Percentiles rank a stretch among this genome's conserved stretches.
Evolutionary conservation across 2,329 filamentous ascomycete genomes (phyloP).

Genomic region (Penicillium sp.): DNA sequence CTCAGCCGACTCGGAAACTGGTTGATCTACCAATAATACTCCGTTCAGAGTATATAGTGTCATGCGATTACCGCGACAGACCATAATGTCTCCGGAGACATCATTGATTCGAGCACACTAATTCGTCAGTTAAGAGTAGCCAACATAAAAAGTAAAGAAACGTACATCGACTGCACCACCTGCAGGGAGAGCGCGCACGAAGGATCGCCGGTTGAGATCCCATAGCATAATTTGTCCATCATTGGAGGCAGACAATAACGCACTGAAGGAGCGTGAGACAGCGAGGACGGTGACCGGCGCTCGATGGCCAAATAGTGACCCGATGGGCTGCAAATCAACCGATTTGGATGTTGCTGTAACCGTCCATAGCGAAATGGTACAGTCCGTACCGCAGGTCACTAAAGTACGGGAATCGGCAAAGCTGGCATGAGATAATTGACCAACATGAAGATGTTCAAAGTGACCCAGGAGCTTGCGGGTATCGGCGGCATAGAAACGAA

Average conservation of each 20-base stretch:
- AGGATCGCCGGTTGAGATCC: constrained; percentile 89
- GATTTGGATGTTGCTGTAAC: constrained; percentile 65
- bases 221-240: constrained; percentile 85
- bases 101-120: constrained; percentile 87
- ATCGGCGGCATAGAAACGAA: constrained; percentile 86
- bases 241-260: constrained; percentile 76
- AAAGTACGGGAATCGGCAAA: constrained; percentile 90
- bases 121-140: background rate
- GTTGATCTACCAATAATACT: constrained; percentile 74
- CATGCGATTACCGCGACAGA: constrained; percentile 74
- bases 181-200: constrained; percentile 70
- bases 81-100: constrained; percentile 81
- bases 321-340: constrained; percentile 75
- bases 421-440: constrained; percentile 77
- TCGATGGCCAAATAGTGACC: constrained; percentile 87
- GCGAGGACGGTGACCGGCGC: constrained; percentile 78
- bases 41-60: constrained; percentile 87
- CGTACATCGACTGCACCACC: constrained; percentile 51
- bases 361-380: constrained; percentile 81
- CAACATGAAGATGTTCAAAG: constrained; percentile 90
- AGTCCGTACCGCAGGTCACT: constrained; percentile 89
- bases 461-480: constrained; percentile 79
- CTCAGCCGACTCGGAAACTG: constrained; percentile 68
- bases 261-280: constrained; percentile 82
- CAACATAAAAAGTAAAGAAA: background rate